phyloP scores from a whole-genome alignment of 331 rosid genomes.

The Acacia pycnantha region DNA sequence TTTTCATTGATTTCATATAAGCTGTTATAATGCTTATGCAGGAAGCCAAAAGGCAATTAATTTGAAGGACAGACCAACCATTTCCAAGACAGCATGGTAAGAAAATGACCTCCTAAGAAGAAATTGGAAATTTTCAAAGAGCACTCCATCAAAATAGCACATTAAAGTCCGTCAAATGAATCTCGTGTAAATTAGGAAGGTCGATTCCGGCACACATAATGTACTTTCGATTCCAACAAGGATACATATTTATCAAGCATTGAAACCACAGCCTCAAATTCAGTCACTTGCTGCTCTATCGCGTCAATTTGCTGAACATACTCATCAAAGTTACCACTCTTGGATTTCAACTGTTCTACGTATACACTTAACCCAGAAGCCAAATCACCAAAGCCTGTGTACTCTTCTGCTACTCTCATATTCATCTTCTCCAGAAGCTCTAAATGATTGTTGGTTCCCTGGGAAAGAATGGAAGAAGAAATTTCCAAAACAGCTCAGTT shows the following conservation, averaged over 20 bases:
- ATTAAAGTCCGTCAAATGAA: neutral
- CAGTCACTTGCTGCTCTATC: slow-evolving; percentile 78
- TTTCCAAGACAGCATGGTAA: neutral
- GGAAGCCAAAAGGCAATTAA: neutral
- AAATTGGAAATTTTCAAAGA: neutral
- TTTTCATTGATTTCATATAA: neutral
- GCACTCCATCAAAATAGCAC: neutral
- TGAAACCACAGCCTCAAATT: slow-evolving; percentile 80
- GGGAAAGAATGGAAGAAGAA: slow-evolving; percentile 3
- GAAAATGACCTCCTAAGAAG: neutral
- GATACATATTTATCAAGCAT: slow-evolving; percentile 72
- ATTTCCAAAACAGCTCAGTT: neutral
- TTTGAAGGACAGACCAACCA: neutral
- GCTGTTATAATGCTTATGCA: neutral
- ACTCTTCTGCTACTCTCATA: slow-evolving; percentile 71
- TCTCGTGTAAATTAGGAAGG: slow-evolving; percentile 23
- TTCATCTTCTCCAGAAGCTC: slow-evolving; percentile 89
- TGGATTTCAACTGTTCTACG: slow-evolving; percentile 81
- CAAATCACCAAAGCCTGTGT: slow-evolving; percentile 73
- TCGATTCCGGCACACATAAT: slow-evolving; percentile 40
- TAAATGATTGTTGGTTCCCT: slow-evolving; percentile 80
- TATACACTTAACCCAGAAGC: slow-evolving; percentile 85
- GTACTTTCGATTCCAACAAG: slow-evolving; percentile 65
- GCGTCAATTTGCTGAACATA: slow-evolving; percentile 69
- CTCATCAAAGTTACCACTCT: slow-evolving; percentile 68